Conservation (phyloP, 805 yeast genomes). For the Isabelozyma rhagii region DNA sequence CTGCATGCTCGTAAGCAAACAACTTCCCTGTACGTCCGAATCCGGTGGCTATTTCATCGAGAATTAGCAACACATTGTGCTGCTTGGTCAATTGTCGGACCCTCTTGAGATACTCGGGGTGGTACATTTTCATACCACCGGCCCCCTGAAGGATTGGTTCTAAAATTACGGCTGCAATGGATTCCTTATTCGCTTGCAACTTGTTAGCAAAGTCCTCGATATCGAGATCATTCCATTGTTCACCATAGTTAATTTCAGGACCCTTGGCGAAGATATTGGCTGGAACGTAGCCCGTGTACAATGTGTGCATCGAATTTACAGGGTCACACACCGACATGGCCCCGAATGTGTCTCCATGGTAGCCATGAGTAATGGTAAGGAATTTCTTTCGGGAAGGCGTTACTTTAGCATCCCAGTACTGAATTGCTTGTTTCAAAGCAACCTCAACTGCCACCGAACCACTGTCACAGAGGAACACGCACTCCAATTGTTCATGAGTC, state of each 20-base stretch:
- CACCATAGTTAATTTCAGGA: conserved; percentile 12
- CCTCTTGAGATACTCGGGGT: conserved; percentile 11
- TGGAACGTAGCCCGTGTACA: conserved; percentile 23
- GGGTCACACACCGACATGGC: conserved; percentile 36
- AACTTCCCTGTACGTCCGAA: conserved; percentile 50
- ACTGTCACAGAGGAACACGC: conserved; percentile 5
- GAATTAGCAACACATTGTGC: conserved; percentile 56
- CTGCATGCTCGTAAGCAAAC: conserved; percentile 46
- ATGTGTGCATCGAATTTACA: conserved; percentile 30
- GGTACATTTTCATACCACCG: conserved; percentile 32
- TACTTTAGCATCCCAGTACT: conserved; percentile 25
- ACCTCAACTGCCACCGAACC: conserved; percentile 34
- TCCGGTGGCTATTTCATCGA: conserved; percentile 74
- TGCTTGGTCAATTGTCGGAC: conserved; percentile 32
- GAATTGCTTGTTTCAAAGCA: conserved; percentile 32
- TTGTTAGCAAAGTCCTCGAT: conserved; percentile 19
- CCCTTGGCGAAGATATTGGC: conserved; percentile 17
- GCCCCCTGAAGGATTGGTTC: conserved; percentile 39
- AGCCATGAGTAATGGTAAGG: conserved; percentile 30
- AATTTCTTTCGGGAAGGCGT: conserved; percentile 20
- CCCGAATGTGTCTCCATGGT: conserved; percentile 38
- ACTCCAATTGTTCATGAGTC: conserved; percentile 20
- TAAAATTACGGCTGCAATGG: conserved; percentile 31
- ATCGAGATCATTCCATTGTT: conserved; percentile 13
- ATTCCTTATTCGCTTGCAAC: conserved; percentile 20